phyloP scores from a whole-genome alignment of 352 stramenopile genomes.

The Pythium plurisporium region DNA sequence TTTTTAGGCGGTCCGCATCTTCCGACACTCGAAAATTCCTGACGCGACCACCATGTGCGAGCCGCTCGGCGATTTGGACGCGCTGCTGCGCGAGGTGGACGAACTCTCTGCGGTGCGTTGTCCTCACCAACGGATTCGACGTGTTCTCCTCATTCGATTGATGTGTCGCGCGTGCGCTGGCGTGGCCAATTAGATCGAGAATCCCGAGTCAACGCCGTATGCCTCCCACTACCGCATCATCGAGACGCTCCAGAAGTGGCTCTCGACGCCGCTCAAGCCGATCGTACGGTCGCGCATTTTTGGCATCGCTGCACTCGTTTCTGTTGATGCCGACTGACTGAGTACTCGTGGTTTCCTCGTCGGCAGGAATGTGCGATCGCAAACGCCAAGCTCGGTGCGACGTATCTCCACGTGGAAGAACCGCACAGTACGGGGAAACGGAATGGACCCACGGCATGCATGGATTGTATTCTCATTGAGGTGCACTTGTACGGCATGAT shows the following conservation, averaged over 20 bases:
- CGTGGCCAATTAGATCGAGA: conserved; percentile 27
- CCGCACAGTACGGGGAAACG: conserved; percentile 55
- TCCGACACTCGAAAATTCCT: no score
- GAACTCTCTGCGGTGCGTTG: conserved; percentile 8
- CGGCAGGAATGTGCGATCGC: conserved; percentile 35
- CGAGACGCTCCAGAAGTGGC: conserved; percentile 52
- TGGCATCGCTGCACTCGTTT: no score
- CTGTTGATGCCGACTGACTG: no score
- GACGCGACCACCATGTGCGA: not conserved
- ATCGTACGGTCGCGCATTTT: no score
- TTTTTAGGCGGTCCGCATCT: no score
- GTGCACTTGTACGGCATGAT: not conserved
- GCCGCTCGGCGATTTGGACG: not conserved
- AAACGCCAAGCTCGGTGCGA: conserved; percentile 38
- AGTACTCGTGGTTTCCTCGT: no score
- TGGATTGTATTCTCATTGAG: no score
- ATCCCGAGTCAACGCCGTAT: conserved; percentile 46
- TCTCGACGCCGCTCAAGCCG: conserved; percentile 27
- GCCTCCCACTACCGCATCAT: conserved; percentile 45
- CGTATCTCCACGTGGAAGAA: conserved; percentile 56
- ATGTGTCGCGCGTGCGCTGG: not conserved
- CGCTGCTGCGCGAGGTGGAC: conserved; percentile 18
- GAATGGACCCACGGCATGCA: no score
- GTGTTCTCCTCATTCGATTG: not conserved
- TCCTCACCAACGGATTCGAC: not conserved